Percentiles rank a stretch among this genome's conserved stretches.
Evolutionary conservation across 495 filamentous ascomycete species (phyloP).

Genomic region (Penicillium coprophilum): DNA sequence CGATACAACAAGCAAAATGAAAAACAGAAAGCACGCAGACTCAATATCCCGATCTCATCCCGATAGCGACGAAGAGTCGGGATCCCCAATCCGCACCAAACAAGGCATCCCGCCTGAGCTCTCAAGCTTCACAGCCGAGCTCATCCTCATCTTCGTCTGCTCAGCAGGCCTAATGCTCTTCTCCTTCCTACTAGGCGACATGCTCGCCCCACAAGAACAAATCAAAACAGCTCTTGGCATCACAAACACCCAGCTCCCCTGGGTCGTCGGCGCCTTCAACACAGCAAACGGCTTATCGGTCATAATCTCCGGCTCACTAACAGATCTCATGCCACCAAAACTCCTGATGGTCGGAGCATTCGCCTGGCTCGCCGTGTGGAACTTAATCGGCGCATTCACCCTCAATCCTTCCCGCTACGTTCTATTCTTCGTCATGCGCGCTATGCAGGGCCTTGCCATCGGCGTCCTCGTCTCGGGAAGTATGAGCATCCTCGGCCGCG

Average conservation of each 20-base stretch:
- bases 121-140: constrained; percentile 29
- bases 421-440: constrained; percentile 31
- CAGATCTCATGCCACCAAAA: constrained; percentile 44
- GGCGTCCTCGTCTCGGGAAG: constrained; percentile 29
- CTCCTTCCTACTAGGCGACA: constrained; percentile 43
- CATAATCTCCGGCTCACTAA: constrained; percentile 43
- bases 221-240: constrained; percentile 39
- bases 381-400: constrained; percentile 38
- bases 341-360: constrained; percentile 43
- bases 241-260: constrained; percentile 37
- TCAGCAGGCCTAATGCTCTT: constrained; percentile 46
- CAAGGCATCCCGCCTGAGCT: constrained; percentile 27
- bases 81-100: constrained; percentile 21
- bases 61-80: constrained; percentile 18
- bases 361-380: constrained; percentile 42
- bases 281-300: constrained; percentile 46
- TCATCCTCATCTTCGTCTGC: constrained; percentile 46
- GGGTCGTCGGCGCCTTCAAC: constrained; percentile 43
- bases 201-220: constrained; percentile 37
- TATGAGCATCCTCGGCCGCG: constrained; percentile 34
- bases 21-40: constrained; percentile 17
- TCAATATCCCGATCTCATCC: constrained; percentile 22
- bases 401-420: constrained; percentile 33
- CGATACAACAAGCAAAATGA: constrained; percentile 17
- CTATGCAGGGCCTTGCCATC: constrained; percentile 33